Evolutionary conservation across 768 basidiomycete species (phyloP).

Genomic region (Coprinopsis marcescibilis): DNA sequence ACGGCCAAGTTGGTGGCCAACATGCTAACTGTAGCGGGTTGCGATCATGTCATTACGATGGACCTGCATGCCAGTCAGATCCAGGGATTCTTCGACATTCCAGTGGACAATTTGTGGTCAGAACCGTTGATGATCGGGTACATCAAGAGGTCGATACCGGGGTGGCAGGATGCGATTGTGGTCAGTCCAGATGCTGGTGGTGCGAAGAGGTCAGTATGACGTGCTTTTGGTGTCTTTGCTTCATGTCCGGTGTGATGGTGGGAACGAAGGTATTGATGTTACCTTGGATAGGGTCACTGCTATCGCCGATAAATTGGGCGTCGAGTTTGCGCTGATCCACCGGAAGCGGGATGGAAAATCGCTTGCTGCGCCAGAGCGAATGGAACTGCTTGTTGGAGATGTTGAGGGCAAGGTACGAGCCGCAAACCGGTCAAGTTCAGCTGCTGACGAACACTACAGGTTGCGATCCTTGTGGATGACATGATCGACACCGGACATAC

Average conservation of each 20-base stretch:
- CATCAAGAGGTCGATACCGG: conserved; percentile 80
- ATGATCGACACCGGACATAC: conserved; percentile 97
- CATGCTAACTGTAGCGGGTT: conserved; percentile 95
- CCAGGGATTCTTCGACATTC: conserved; percentile 98
- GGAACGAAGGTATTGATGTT: conserved; percentile 7
- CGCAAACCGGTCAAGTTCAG: conserved; percentile 4
- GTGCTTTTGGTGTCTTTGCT: conserved; percentile 11
- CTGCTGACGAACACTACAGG: conserved; percentile 32
- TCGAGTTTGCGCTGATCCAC: conserved; percentile 96
- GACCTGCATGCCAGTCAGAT: conserved; percentile 97
- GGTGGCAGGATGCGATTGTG: conserved; percentile 85
- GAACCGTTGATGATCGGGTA: conserved; percentile 94
- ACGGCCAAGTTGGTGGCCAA: conserved; percentile 98
- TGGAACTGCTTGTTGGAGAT: conserved; percentile 94
- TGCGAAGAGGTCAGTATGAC: conserved; percentile 79
- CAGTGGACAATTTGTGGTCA: conserved; percentile 95
- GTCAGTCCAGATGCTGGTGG: conserved; percentile 98
- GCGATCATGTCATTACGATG: conserved; percentile 99
- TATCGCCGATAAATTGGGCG: conserved; percentile 90
- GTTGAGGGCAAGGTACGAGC: conserved; percentile 74
- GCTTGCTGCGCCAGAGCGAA: conserved; percentile 62
- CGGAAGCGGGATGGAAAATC: conserved; percentile 74
- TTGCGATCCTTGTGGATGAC: conserved; percentile 95
- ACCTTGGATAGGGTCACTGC: conserved; percentile 65
- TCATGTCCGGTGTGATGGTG: conserved; percentile 1